phyloP scores from a whole-genome alignment of 768 basidiomycete species.

The Leccinum subtestaceum region DNA sequence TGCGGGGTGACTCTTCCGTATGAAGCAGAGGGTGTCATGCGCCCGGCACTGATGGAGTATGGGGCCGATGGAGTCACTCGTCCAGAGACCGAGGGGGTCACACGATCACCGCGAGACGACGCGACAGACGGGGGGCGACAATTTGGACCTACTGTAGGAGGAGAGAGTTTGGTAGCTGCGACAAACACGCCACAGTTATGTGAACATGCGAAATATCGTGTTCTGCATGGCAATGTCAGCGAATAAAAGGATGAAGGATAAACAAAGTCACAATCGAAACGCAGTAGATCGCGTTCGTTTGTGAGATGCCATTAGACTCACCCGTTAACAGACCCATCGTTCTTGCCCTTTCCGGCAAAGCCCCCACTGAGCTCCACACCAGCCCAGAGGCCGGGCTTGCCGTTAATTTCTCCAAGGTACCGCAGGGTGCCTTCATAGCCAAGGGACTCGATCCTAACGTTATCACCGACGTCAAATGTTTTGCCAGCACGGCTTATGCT shows the following conservation, averaged over 20 bases:
- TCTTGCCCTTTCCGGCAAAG: conserved; percentile 91
- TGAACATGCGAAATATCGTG: conserved; percentile 83
- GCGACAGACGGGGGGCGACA: conserved; percentile 76
- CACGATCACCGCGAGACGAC: conserved; percentile 56
- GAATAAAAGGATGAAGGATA: not conserved
- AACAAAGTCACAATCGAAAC: not conserved
- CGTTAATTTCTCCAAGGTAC: conserved; percentile 83
- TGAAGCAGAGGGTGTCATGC: conserved; percentile 55
- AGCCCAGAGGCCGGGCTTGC: conserved; percentile 89
- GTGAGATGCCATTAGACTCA: conserved; percentile 40
- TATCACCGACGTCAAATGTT: conserved; percentile 70
- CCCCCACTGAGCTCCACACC: conserved; percentile 88
- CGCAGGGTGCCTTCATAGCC: conserved; percentile 83
- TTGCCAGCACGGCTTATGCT: conserved; percentile 44
- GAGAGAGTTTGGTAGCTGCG: conserved; percentile 73
- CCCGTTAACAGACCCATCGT: conserved; percentile 88
- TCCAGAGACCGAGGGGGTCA: conserved; percentile 44
- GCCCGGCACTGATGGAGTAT: conserved; percentile 39
- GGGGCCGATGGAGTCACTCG: conserved; percentile 45
- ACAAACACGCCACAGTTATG: conserved; percentile 91
- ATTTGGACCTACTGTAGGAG: conserved; percentile 63
- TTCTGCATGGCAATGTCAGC: conserved; percentile 41
- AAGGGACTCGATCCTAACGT: conserved; percentile 81
- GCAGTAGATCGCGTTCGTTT: not conserved
- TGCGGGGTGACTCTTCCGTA: conserved; percentile 43